Evolutionary conservation across 805 yeast genomes (phyloP), one percentile per base, ranked within the genome.

Genomic region (Myxozyma neotropica): DNA sequence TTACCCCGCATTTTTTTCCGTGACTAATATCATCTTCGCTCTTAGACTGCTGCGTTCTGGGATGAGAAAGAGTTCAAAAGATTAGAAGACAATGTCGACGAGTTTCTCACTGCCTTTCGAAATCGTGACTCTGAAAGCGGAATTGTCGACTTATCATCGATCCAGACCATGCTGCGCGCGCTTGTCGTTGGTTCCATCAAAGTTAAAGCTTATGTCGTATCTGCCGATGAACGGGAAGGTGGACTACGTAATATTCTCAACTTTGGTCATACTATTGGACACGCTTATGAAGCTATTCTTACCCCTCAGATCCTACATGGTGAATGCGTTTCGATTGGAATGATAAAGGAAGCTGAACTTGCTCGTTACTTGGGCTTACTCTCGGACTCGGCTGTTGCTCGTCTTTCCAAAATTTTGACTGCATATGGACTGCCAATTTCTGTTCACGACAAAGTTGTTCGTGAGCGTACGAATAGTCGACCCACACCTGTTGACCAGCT

Each of bases 321-420:
- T 61, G 99, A 94, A 75, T 94, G 99, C 81, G 99, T 94, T n/a
- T 81, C 98, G n/a, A 82, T 94, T 61, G 99, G 99, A 65, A 88
- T 91, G 82, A 86, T 94, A 35, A 82, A 85, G 69, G 99, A 94
- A 74, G 98, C 98, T 3, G 99, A 94, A 74, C 80, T 94, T 65
- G 81, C 97, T n/a, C 83, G 99, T 70, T 90, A 89, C 73, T 78
- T 89, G 69, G 97, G 97, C 24, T 82, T 89, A 54, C 77, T 94
- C 65, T 83, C 95, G 0, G 94, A 98, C 3, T 93, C 90, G 2
- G 97, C 96, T 1, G 98, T 94, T 24, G 92, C 97, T 1, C 83
- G 99, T 70, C 77, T 94, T 57, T 76, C 89, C 29, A 89, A 90
- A 69, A 88, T 95, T 70, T 80, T 93, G 59, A 81, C 84, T 45